Percentiles rank a stretch among this genome's conserved stretches.
phyloP scores from a whole-genome alignment of 495 filamentous ascomycete genomes.

The Xylaria nigripes region DNA sequence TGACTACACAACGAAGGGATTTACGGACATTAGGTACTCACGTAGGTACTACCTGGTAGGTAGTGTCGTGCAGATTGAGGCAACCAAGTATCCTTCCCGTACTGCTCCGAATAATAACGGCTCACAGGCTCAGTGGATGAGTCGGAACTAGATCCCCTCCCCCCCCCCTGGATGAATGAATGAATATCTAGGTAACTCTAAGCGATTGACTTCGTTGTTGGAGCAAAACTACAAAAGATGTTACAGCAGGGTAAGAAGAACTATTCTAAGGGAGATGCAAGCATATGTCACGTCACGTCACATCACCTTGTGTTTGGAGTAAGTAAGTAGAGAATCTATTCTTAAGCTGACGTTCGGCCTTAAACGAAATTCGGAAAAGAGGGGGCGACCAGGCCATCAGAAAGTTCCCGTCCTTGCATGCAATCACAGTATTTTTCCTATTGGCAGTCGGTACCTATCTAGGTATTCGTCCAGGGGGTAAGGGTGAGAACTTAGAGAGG shows the following conservation, averaged over 20 bases:
- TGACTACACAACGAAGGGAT: too few species aligned
- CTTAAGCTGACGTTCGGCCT: background rate
- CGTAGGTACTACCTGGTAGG: too few species aligned
- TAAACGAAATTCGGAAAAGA: background rate
- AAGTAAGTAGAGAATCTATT: background rate
- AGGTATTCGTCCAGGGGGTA: too few species aligned
- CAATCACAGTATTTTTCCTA: background rate
- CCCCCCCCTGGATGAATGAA: too few species aligned
- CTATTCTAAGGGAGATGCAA: background rate
- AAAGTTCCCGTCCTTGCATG: background rate
- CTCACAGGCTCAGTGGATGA: too few species aligned
- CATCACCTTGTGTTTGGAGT: background rate
- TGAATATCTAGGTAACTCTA: too few species aligned
- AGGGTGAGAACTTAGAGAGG: too few species aligned
- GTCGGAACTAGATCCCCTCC: too few species aligned
- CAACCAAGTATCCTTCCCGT: too few species aligned
- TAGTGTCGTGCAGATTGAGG: too few species aligned
- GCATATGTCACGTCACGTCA: conserved; percentile 1
- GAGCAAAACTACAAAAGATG: background rate
- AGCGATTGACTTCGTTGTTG: background rate
- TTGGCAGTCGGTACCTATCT: background rate
- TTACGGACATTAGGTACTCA: too few species aligned
- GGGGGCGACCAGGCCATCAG: background rate
- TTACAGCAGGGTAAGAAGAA: background rate
- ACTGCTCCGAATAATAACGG: too few species aligned